These are phyloP conservation scores for Colletotrichum graminicola DNA, from an alignment of 2,329 filamentous ascomycete species.

Conservation along the genomic window DNA sequence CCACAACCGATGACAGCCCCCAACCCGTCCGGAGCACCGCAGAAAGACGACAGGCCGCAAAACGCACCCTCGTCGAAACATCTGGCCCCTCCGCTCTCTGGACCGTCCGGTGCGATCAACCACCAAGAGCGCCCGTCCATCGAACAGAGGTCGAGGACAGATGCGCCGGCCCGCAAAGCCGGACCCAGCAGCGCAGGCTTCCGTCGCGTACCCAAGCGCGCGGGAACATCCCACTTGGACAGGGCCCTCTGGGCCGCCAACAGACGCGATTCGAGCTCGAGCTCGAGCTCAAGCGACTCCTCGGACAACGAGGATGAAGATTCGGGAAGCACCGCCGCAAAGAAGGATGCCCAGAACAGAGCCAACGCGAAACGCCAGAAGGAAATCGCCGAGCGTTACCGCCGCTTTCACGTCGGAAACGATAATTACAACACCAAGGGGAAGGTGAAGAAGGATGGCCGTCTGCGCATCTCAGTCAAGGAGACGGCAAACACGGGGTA, in stretches of 20 bases:
- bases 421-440: constrained; percentile 75
- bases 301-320: constrained; percentile 45
- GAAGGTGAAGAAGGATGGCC: constrained; percentile 75
- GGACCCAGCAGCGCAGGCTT: constrained; percentile 39
- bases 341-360: constrained; percentile 11
- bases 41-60: constrained; percentile 13
- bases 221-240: constrained; percentile 49
- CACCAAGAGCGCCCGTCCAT: constrained; percentile 36
- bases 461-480: constrained; percentile 78
- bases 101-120: neutral
- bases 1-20: constrained; percentile 15
- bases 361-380: constrained; percentile 26
- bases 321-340: constrained; percentile 13
- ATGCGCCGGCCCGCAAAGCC: constrained; percentile 37
- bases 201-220: constrained; percentile 43
- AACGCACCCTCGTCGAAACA: constrained; percentile 41
- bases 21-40: neutral
- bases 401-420: constrained; percentile 71
- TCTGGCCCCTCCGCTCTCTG: constrained; percentile 14
- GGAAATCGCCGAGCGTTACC: constrained; percentile 54
- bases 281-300: constrained; percentile 44
- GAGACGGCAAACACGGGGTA: constrained; percentile 79
- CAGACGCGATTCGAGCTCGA: constrained; percentile 42
- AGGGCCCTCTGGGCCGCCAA: constrained; percentile 45
- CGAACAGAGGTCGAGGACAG: constrained; percentile 45